Evolutionary conservation across 2,329 filamentous ascomycete species (phyloP), one percentile per base, ranked within the genome.

Genomic region (Phyllosticta paracitricarpa): DNA sequence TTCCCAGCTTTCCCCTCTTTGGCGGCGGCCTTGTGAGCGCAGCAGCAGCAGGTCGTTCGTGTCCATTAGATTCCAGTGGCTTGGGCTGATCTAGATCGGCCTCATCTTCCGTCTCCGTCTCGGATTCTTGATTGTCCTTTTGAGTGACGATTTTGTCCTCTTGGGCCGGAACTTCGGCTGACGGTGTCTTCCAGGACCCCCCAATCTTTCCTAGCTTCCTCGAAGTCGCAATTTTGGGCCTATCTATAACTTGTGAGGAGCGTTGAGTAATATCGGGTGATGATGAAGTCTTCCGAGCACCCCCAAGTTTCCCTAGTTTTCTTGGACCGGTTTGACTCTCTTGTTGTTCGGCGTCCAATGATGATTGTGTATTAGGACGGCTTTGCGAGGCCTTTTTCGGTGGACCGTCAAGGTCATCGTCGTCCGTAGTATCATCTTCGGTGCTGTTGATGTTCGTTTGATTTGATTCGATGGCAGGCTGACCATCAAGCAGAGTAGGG

Each of bases 341-440:
- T n/a, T 7, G 3, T n/a, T 17, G n/a, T n/a, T 48, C 4, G 17
- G 40, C 40, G 40, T n/a, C 52, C 9, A 17, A 25, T 25, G 52
- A 54, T 7, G 52, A 8, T 25, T 35, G 12, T 28, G 10, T 24
- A 14, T 28, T 2, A 19, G 40, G 7, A 12, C 28, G 10, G 17
- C 28, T 58, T 10, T 28, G 22, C 8, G 12, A n/a, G 12, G 24
- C 7, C 48, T 61, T 54, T 40, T 61, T 69, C 1, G 63, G 56
- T 10, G 69, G 70, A 6, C 66, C 70, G 65, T 77, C 75, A 10
- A 77, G 68, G 57, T 78, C 75, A 4, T 75, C 73, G 25, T 76
- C 75, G 55, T 73, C 69, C 4, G 72, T 71, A 19, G 72, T 73
- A 19, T 72, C 71, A n/a, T 73, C 68, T 12, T 68, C 64, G 3